phyloP scores from a whole-genome alignment of 371 early-diverging fungal species.

The Rhizopus sp. region DNA sequence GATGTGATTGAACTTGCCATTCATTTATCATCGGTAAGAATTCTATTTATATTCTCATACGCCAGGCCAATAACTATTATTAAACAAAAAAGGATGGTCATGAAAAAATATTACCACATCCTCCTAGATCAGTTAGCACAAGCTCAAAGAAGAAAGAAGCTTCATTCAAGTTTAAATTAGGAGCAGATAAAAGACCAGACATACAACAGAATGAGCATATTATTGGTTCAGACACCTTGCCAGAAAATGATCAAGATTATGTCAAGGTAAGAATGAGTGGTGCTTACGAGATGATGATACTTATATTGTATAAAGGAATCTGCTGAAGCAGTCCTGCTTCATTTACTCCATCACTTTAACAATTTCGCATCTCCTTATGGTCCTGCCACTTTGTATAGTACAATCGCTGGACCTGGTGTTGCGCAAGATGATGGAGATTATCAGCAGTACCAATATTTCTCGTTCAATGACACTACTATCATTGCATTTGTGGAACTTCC shows the following conservation, averaged over 20 bases:
- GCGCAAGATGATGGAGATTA: conserved; percentile 41
- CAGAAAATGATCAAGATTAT: conserved; percentile 43
- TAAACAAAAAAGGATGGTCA: conserved; percentile 4
- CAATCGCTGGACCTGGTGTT: conserved; percentile 49
- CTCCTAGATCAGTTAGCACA: conserved; percentile 3
- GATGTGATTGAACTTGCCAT: conserved; percentile 72
- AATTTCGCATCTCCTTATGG: conserved; percentile 58
- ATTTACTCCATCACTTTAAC: conserved; percentile 58
- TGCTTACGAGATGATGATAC: not conserved
- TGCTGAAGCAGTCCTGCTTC: conserved; percentile 53
- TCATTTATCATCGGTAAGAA: conserved; percentile 36
- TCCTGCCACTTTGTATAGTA: conserved; percentile 53
- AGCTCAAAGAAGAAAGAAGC: conserved; percentile 36
- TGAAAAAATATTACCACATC: conserved; percentile 15
- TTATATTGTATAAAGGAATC: conserved; percentile 38
- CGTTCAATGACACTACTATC: conserved; percentile 62
- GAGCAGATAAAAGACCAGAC: conserved; percentile 41
- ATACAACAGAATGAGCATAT: conserved; percentile 28
- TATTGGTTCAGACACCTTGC: conserved; percentile 21
- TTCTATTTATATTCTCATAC: not conserved
- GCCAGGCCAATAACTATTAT: not conserved
- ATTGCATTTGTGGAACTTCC: conserved; percentile 60
- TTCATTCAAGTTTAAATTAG: conserved; percentile 46
- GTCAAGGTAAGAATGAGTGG: conserved; percentile 35
- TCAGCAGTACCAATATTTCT: conserved; percentile 59